These are phyloP conservation scores for Lichtheimia hyalospora DNA, from an alignment of 371 early-diverging fungal species.

Conservation along the genomic window DNA sequence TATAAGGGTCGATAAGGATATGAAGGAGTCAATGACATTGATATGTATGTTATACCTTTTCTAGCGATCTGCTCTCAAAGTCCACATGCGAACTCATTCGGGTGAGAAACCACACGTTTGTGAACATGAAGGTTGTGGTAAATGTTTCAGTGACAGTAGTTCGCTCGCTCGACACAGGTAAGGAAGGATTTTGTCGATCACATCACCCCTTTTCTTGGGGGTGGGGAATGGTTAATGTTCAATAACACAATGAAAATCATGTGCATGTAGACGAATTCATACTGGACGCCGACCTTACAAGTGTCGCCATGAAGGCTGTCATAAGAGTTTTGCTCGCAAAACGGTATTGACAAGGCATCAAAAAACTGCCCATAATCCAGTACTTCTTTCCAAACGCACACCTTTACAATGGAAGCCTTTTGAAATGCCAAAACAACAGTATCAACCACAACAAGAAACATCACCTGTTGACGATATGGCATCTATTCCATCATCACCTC, in stretches of 20 bases:
- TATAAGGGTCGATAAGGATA: too few relatives aligned
- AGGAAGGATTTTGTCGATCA: background rate
- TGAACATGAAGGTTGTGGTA: conserved; percentile 58
- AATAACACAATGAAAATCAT: too few relatives aligned
- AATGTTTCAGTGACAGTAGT: conserved; percentile 66
- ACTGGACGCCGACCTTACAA: conserved; percentile 75
- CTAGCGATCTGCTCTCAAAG: conserved; percentile 79
- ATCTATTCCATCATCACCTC: background rate
- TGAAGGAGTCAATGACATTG: background rate
- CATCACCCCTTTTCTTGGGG: too few relatives aligned
- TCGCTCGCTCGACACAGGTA: conserved; percentile 52
- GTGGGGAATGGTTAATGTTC: background rate
- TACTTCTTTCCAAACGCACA: conserved; percentile 25
- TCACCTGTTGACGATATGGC: background rate
- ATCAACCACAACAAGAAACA: background rate
- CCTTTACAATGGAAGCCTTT: conserved; percentile 51
- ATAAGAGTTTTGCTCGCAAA: conserved; percentile 69
- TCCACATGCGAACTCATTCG: conserved; percentile 77
- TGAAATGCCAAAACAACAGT: conserved; percentile 7
- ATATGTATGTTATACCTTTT: background rate
- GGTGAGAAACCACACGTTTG: conserved; percentile 81
- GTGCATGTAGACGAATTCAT: conserved; percentile 54
- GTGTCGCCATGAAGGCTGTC: conserved; percentile 60
- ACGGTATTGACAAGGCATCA: conserved; percentile 69
- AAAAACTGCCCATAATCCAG: conserved; percentile 35